These are phyloP conservation scores for Pseudocercospora macadamiae DNA, from an alignment of 2,329 filamentous ascomycete species.

Conservation along the genomic window DNA sequence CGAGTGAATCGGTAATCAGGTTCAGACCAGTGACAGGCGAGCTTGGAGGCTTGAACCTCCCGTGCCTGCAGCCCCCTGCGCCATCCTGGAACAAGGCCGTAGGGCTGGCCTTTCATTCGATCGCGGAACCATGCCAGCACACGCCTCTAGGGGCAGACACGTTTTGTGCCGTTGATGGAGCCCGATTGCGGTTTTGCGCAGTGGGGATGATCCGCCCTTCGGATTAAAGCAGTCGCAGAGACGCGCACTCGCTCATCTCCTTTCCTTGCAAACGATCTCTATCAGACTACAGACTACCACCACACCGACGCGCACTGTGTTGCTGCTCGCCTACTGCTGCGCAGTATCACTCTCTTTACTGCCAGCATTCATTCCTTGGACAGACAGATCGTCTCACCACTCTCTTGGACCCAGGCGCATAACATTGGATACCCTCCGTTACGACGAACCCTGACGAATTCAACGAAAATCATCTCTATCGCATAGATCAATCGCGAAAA, in stretches of 20 bases:
- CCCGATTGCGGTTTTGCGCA: conserved; percentile 14
- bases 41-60: neutral
- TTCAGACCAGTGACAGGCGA: conserved; percentile 19
- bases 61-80: conserved; percentile 12
- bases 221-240: conserved; percentile 44
- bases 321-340: conserved; percentile 37
- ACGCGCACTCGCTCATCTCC: conserved; percentile 26
- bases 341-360: conserved; percentile 40
- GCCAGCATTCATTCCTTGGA: conserved; percentile 34
- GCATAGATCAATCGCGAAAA: conserved; percentile 19
- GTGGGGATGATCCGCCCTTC: conserved; percentile 13
- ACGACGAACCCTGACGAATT: conserved; percentile 9
- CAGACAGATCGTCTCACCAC: conserved; percentile 25
- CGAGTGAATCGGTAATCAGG: neutral
- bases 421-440: conserved; percentile 2
- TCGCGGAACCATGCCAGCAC: conserved; percentile 18
- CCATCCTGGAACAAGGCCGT: conserved; percentile 15
- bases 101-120: conserved; percentile 18
- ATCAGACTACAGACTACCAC: conserved; percentile 15
- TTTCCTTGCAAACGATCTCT: conserved; percentile 30
- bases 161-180: conserved; percentile 21
- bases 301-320: conserved; percentile 33
- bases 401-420: conserved; percentile 27
- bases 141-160: conserved; percentile 23
- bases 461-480: conserved; percentile 4